Conservation (phyloP, 495 filamentous ascomycete genomes). For the Penicillium fimorum region DNA sequence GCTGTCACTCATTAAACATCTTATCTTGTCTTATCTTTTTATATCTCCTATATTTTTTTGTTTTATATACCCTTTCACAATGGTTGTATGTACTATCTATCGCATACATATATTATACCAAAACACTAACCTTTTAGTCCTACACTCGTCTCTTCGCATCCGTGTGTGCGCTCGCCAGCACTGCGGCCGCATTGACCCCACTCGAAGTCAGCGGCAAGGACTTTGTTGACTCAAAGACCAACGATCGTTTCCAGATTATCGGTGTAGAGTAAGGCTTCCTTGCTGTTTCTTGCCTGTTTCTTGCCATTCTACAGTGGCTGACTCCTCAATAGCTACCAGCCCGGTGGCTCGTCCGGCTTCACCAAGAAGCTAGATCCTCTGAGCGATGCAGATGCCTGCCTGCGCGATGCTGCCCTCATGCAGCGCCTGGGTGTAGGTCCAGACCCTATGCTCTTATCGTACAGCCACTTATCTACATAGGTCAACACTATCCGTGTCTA, state of each 20-base stretch:
- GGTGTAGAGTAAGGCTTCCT: conserved; percentile 67
- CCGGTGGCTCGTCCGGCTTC: conserved; percentile 83
- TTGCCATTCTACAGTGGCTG: conserved; percentile 8
- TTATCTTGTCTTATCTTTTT: neutral
- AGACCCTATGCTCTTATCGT: neutral
- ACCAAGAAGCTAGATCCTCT: conserved; percentile 69
- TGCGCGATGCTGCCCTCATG: conserved; percentile 90
- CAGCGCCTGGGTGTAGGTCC: conserved; percentile 66
- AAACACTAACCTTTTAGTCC: conserved; percentile 18
- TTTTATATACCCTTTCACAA: conserved; percentile 5
- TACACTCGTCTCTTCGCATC: conserved; percentile 40
- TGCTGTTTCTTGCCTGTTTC: neutral
- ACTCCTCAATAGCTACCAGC: conserved; percentile 67
- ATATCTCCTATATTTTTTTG: neutral
- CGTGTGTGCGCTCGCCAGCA: conserved; percentile 44
- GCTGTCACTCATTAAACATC: conserved; percentile 20
- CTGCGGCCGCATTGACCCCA: conserved; percentile 65
- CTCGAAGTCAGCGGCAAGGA: conserved; percentile 72
- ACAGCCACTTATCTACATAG: conserved; percentile 29
- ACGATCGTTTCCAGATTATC: conserved; percentile 81
- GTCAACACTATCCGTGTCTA: conserved; percentile 93
- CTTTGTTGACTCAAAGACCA: conserved; percentile 78
- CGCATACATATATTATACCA: neutral
- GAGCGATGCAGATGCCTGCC: conserved; percentile 68
- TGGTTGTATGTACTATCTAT: conserved; percentile 2